phyloP scores from a whole-genome alignment of 164 flowering plant species.

The Magnolia officinalis region DNA sequence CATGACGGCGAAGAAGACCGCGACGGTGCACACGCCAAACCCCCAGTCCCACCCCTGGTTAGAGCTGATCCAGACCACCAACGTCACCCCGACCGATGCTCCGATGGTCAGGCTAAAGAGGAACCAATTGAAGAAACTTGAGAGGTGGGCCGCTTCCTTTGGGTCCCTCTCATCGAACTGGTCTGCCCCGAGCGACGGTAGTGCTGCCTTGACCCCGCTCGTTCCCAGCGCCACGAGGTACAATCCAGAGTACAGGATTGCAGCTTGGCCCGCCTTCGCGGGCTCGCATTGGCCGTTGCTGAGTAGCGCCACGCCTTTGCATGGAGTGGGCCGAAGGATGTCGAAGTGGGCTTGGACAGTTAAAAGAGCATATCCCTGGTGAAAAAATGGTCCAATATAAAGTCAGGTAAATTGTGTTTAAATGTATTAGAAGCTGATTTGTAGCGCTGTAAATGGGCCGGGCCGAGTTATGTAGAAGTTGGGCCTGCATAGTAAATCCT shows the following conservation, averaged over 20 bases:
- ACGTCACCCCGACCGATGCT: slow-evolving; percentile 52
- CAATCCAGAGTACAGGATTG: slow-evolving; percentile 42
- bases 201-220: slow-evolving; percentile 57
- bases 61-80: slow-evolving; percentile 57
- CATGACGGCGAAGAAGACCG: slow-evolving; percentile 31
- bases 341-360: slow-evolving; percentile 60
- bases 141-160: slow-evolving; percentile 38
- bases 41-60: slow-evolving; percentile 71
- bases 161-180: slow-evolving; percentile 63
- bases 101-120: slow-evolving; percentile 54
- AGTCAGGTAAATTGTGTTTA: no score
- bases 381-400: no score
- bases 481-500: no score
- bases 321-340: slow-evolving; percentile 51
- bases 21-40: slow-evolving; percentile 45
- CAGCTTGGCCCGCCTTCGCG: slow-evolving; percentile 38
- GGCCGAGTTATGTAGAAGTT: no score
- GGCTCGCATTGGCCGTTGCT: slow-evolving; percentile 32
- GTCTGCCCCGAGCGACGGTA: slow-evolving; percentile 75
- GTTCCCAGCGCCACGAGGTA: slow-evolving; percentile 61
- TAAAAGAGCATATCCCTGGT: slow-evolving; percentile 47
- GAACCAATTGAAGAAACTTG: slow-evolving; percentile 77
- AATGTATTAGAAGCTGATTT: no score
- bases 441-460: no score
- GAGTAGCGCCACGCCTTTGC: slow-evolving; percentile 27